phyloP scores from a whole-genome alignment of 305 asterid genomes.

The Solanum aculeatissimum region DNA sequence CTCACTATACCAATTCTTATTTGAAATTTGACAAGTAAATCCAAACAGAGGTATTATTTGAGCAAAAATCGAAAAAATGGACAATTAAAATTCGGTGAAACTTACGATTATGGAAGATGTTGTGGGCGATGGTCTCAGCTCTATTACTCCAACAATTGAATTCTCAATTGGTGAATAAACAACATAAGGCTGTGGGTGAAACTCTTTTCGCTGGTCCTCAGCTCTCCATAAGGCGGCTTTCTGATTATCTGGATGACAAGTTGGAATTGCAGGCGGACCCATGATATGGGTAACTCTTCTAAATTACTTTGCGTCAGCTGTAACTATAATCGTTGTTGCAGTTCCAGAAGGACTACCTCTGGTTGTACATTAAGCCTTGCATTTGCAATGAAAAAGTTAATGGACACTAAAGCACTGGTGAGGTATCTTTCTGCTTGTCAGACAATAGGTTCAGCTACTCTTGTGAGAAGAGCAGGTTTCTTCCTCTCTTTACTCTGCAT shows the following conservation, averaged over 20 bases:
- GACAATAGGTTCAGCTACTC: too few species aligned
- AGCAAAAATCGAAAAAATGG: background rate
- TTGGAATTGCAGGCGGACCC: constrained; percentile 49
- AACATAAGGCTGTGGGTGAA: constrained; percentile 37
- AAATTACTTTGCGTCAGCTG: too few species aligned
- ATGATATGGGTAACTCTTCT: constrained; percentile 41
- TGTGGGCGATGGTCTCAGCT: constrained; percentile 49
- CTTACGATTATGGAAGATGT: constrained; percentile 65
- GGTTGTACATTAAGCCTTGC: too few species aligned
- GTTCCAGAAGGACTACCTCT: too few species aligned
- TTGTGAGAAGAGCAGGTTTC: constrained; percentile 42
- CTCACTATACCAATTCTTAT: too few species aligned
- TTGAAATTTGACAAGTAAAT: too few species aligned
- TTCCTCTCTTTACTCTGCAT: background rate
- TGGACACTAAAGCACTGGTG: too few species aligned
- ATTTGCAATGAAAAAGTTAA: too few species aligned
- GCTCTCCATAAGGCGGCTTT: constrained; percentile 41
- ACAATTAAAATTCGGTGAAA: background rate
- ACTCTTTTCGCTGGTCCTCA: constrained; percentile 21
- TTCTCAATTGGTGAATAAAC: constrained; percentile 24
- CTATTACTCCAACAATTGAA: constrained; percentile 55
- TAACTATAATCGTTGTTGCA: too few species aligned
- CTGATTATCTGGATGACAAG: constrained; percentile 41
- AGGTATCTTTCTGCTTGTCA: too few species aligned
- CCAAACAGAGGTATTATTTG: background rate